These are phyloP conservation scores for Salvia hispanica DNA, from an alignment of 257 asterid species.

Conservation along the genomic window DNA sequence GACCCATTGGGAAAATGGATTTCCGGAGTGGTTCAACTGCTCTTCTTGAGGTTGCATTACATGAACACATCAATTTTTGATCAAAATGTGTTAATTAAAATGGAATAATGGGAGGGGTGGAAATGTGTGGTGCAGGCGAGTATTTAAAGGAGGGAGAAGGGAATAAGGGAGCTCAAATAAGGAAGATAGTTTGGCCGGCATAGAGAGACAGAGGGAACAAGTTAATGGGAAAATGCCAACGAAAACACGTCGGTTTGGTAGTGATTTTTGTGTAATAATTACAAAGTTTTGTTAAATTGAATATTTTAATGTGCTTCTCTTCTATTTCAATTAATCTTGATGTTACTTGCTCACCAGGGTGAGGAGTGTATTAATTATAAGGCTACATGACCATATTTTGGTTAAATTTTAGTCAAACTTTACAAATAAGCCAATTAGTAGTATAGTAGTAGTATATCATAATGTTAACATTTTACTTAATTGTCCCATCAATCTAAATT, in stretches of 20 bases:
- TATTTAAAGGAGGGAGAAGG: constrained; percentile 38
- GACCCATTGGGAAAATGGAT: constrained; percentile 59
- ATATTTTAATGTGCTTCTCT: not conserved
- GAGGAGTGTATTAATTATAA: not conserved
- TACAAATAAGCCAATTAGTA: too few relatives aligned
- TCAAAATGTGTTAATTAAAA: too few relatives aligned
- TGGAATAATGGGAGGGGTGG: constrained; percentile 28
- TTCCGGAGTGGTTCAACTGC: constrained; percentile 30
- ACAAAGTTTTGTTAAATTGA: not conserved
- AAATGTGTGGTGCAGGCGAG: constrained; percentile 35
- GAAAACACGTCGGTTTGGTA: constrained; percentile 47
- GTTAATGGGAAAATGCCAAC: constrained; percentile 45
- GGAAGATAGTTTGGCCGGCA: constrained; percentile 65
- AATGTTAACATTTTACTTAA: too few relatives aligned
- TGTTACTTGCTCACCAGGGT: constrained; percentile 26
- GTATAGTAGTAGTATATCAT: too few relatives aligned
- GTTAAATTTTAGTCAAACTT: too few relatives aligned
- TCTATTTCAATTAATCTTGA: constrained; percentile 25
- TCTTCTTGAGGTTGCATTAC: constrained; percentile 54
- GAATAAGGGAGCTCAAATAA: constrained; percentile 20
- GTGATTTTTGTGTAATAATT: constrained; percentile 37
- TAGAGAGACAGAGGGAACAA: constrained; percentile 52
- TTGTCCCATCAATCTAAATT: too few relatives aligned
- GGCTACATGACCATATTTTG: too few relatives aligned
- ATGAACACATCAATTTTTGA: constrained; percentile 23